Percentiles rank a stretch among this genome's conserved stretches.
Conservation (phyloP, 2,329 filamentous ascomycete species). For the Claviceps arundinis region DNA sequence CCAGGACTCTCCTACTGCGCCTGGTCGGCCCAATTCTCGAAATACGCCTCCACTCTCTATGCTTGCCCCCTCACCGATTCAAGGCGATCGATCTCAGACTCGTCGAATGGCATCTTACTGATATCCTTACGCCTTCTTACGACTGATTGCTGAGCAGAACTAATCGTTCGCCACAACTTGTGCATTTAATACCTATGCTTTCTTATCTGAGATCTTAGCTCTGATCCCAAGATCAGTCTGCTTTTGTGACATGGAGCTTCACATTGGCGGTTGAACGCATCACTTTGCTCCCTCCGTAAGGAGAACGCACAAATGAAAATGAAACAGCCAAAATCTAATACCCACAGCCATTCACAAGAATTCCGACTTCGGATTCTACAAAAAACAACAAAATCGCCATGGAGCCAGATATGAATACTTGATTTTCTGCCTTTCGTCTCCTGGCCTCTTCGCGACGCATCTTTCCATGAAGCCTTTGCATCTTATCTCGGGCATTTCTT, state of each 20-base stretch:
- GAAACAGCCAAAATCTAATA: background rate
- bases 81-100: constrained; percentile 37
- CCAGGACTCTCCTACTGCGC: constrained; percentile 47
- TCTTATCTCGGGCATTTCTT: background rate
- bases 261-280: constrained; percentile 1
- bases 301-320: background rate
- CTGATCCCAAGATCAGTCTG: background rate
- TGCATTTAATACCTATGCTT: constrained; percentile 13
- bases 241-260: constrained; percentile 1
- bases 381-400: background rate
- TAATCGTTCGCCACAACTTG: constrained; percentile 5
- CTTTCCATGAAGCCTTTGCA: background rate
- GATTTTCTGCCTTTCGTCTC: background rate
- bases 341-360: background rate
- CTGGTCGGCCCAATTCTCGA: constrained; percentile 28
- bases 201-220: constrained; percentile 4
- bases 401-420: background rate
- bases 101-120: constrained; percentile 54
- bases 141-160: constrained; percentile 16
- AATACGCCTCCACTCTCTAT: constrained; percentile 25
- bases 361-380: background rate
- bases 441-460: background rate
- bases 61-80: constrained; percentile 31
- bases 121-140: constrained; percentile 13
- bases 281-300: background rate